Evolutionary conservation across 352 stramenopile species (phyloP).

Genomic region (Phytopythium vexans): DNA sequence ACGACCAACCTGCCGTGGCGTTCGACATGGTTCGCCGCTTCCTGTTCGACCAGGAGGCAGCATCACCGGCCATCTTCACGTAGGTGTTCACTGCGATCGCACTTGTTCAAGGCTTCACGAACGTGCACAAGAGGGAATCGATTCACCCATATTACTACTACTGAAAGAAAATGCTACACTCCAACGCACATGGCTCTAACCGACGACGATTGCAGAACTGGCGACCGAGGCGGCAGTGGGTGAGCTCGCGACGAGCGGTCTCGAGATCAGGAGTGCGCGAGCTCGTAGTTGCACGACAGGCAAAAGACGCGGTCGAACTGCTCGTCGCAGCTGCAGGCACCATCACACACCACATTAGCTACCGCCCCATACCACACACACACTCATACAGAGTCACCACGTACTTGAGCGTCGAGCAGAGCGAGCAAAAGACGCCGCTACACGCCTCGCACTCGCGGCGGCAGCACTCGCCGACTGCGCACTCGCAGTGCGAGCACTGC

Average conservation of each 20-base stretch:
- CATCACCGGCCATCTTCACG: slow-evolving; percentile 27
- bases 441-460: slow-evolving; percentile 55
- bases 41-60: slow-evolving; percentile 14
- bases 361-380: not conserved
- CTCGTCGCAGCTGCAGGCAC: slow-evolving; percentile 48
- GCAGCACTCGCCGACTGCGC: slow-evolving; percentile 56
- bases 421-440: slow-evolving; percentile 53
- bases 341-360: not conserved
- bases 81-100: slow-evolving; percentile 1
- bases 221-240: not conserved
- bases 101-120: not conserved
- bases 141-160: slow-evolving; percentile 8
- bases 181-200: not conserved
- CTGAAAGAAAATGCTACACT: slow-evolving; percentile 7
- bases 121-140: no score
- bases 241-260: not conserved
- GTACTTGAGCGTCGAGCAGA: slow-evolving; percentile 84
- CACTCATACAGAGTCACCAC: slow-evolving; percentile 4
- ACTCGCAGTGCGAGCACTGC: slow-evolving; percentile 65
- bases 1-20: slow-evolving; percentile 52
- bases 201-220: not conserved
- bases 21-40: slow-evolving; percentile 54
- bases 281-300: slow-evolving; percentile 61
- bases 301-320: slow-evolving; percentile 80
- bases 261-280: slow-evolving; percentile 13